Base-by-base conservation (phyloP, 306 rosid species). In the Trifolium subterraneum region DNA sequence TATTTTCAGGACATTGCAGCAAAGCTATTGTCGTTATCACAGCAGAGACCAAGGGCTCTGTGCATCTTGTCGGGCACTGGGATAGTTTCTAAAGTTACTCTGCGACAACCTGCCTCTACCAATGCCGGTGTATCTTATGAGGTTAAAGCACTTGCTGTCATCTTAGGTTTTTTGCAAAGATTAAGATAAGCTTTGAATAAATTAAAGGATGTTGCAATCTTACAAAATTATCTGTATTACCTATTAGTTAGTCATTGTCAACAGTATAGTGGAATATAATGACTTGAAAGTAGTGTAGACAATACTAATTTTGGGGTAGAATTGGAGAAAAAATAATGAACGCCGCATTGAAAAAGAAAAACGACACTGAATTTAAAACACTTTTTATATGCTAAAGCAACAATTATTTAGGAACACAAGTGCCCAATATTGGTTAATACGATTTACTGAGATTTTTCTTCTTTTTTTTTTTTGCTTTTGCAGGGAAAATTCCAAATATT, bases 11-110 rank as follows among this genome's bases (percentile, higher is more conserved):
- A 94, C 71, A 85, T 94, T 73, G 99, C 84, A 7, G 96, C 93
- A 33, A 94, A 92, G 80, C 66, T 94, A 25, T 81, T 92, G 72
- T 86, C 90, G 0, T 83, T 94, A 15, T 82, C 99, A 25, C 99
- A 94, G 82, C 97, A 94, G 80, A 88, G 96, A 84, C 95, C 96
- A 76, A 90, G 99, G 87, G 99, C 96, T 59, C 86, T 94, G 7
- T 94, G 97, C 83, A 74, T 94, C 64, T 60, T 94, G 88, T 94
- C 99, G 2, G 99, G 96, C 78, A 87, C 79, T 65, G 99, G 99
- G 61, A 48, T 84, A 61, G 95, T 86, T 55, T 90, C 97, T 76
- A 85, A 89, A 3, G 93, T 94, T 54, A 85, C 96, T 62, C 80
- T 94, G 6, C 90, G 99, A 10, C 96, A 88, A 54, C 97, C 99